These are phyloP conservation scores for Petasospora fabianii DNA, from an alignment of 1,139 yeast species.

Conservation along the genomic window DNA sequence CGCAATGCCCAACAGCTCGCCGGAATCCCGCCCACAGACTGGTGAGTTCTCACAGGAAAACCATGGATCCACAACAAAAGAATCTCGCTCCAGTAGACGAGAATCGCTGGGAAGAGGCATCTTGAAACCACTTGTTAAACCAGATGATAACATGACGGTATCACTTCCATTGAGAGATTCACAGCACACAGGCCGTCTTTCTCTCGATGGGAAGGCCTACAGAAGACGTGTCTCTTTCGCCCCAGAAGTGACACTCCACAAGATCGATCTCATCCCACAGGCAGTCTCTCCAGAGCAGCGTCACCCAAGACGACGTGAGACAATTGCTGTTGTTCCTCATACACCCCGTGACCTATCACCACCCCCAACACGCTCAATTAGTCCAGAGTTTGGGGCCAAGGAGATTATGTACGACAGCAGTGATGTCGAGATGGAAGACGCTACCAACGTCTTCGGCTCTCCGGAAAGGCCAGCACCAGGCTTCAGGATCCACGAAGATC, in stretches of 20 bases:
- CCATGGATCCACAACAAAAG: too few species aligned
- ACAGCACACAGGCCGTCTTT: slow-evolving; percentile 8
- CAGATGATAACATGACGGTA: slow-evolving; percentile 30
- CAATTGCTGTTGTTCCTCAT: slow-evolving; percentile 31
- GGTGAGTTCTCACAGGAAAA: slow-evolving; percentile 1
- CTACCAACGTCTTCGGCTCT: slow-evolving; percentile 21
- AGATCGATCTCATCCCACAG: slow-evolving; percentile 48
- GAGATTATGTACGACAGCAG: slow-evolving; percentile 22
- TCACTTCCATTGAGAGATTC: slow-evolving; percentile 23
- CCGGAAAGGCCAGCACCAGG: slow-evolving; percentile 15
- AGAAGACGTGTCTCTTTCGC: slow-evolving; percentile 67
- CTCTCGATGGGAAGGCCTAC: slow-evolving; percentile 16
- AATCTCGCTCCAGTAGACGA: too few species aligned
- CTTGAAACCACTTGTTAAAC: slow-evolving; percentile 28
- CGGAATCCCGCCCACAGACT: neutral
- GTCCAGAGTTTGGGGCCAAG: slow-evolving; percentile 15
- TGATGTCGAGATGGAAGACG: slow-evolving; percentile 28
- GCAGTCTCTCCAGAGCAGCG: slow-evolving; percentile 23
- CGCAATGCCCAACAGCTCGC: neutral
- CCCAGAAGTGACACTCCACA: slow-evolving; percentile 71
- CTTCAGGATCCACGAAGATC: slow-evolving; percentile 21
- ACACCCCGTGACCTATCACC: slow-evolving; percentile 12
- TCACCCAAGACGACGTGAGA: slow-evolving; percentile 36
- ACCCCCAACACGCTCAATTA: neutral
- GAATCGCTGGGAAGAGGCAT: slow-evolving; percentile 37